A percentile compares a stretch with the other conserved stretches of the same genome.
phyloP scores from a whole-genome alignment of 2,329 filamentous ascomycete species.

The Rhynchosporium secalis region DNA sequence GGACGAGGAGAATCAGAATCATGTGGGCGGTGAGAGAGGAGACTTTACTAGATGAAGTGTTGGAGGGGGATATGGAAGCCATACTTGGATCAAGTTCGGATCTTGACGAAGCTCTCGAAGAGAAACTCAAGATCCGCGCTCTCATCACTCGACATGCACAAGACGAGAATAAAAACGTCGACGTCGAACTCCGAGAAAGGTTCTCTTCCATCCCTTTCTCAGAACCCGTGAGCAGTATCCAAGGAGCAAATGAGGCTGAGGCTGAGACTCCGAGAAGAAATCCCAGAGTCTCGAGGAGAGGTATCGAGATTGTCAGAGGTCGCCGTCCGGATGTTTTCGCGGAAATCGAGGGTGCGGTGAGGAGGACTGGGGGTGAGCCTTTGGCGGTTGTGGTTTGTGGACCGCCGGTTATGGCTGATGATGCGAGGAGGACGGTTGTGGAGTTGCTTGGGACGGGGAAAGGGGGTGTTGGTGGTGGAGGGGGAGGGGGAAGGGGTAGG shows the following conservation, averaged over 20 bases:
- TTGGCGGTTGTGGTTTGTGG: constrained; percentile 4
- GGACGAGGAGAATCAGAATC: background rate
- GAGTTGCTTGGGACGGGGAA: background rate
- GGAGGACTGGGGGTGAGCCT: background rate
- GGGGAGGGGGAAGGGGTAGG: background rate
- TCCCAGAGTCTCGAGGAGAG: background rate
- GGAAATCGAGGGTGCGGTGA: background rate
- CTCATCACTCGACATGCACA: background rate
- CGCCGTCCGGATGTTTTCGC: background rate
- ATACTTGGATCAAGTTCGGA: background rate
- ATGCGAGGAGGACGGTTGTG: background rate
- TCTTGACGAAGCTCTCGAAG: background rate
- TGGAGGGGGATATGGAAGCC: background rate
- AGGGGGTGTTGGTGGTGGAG: background rate
- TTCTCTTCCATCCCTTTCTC: too few relatives aligned
- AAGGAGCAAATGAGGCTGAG: too few relatives aligned
- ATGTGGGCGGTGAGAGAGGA: constrained; percentile 1
- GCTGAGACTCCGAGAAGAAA: background rate
- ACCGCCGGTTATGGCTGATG: background rate
- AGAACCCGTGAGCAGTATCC: too few relatives aligned
- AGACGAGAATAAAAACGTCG: background rate
- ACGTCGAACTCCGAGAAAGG: background rate
- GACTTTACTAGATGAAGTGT: background rate
- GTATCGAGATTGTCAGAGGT: background rate
- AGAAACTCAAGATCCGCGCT: background rate